phyloP scores from a whole-genome alignment of 495 filamentous ascomycete species.

The Penicillium turbatum region DNA sequence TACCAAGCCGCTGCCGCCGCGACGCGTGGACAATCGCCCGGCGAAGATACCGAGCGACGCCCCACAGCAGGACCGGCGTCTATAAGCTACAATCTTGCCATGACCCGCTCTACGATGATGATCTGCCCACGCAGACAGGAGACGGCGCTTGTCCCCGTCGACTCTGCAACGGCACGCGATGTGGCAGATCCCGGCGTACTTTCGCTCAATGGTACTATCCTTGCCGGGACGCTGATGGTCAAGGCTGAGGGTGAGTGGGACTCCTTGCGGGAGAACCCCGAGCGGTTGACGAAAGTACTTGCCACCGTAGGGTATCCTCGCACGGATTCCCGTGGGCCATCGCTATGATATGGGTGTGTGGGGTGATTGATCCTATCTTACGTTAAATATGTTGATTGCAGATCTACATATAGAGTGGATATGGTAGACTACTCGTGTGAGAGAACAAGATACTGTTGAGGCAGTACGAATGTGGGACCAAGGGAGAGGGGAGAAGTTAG shows the following conservation, averaged over 20 bases:
- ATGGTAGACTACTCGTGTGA: constrained; percentile 1
- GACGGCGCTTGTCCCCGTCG: constrained; percentile 32
- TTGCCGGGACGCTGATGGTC: constrained; percentile 79
- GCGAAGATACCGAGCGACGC: constrained; percentile 5
- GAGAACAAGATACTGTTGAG: neutral
- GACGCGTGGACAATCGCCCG: constrained; percentile 15
- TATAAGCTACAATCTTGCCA: constrained; percentile 76
- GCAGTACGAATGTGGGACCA: too few species aligned
- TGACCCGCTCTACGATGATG: constrained; percentile 66
- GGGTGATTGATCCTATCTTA: too few species aligned
- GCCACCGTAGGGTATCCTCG: constrained; percentile 56
- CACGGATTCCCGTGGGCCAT: constrained; percentile 18
- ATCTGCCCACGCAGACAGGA: constrained; percentile 58
- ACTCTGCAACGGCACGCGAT: constrained; percentile 19
- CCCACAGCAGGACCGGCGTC: constrained; percentile 42
- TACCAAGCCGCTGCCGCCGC: constrained; percentile 50
- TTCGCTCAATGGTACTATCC: constrained; percentile 70
- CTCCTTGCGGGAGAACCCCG: constrained; percentile 47
- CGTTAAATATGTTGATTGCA: neutral
- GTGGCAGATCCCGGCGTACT: constrained; percentile 52
- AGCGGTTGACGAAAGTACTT: constrained; percentile 51
- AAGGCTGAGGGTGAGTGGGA: constrained; percentile 71
- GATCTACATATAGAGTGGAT: neutral
- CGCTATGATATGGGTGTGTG: constrained; percentile 12
- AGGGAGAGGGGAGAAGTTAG: too few species aligned